Percentiles rank a stretch among this genome's conserved stretches.
These are phyloP conservation scores for Phytophthora pistaciae DNA, from an alignment of 352 stramenopile genomes.

Conservation along the genomic window DNA sequence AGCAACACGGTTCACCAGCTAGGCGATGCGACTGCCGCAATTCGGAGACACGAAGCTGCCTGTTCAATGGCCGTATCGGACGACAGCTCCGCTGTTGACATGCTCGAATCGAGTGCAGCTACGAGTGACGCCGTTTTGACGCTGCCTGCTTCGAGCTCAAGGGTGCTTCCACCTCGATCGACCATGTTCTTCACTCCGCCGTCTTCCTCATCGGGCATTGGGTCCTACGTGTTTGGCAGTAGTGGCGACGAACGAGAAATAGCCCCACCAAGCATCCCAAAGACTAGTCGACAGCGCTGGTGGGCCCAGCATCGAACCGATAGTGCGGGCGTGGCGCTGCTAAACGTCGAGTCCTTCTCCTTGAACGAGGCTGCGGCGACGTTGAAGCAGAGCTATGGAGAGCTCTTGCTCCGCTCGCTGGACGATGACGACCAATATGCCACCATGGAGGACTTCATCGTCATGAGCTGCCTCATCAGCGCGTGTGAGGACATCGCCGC, in stretches of 20 bases:
- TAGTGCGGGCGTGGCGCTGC: conserved; percentile 37
- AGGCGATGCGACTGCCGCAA: neutral
- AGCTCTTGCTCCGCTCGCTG: conserved; percentile 46
- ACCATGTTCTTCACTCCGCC: conserved; percentile 29
- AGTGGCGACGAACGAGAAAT: conserved; percentile 7
- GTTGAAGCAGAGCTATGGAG: conserved; percentile 60
- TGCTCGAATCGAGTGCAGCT: conserved; percentile 25
- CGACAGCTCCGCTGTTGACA: conserved; percentile 28
- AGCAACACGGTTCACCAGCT: conserved; percentile 12
- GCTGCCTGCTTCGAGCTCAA: conserved; percentile 9
- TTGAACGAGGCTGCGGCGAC: conserved; percentile 55
- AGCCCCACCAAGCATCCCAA: neutral
- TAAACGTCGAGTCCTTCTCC: conserved; percentile 69
- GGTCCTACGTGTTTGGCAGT: conserved; percentile 19
- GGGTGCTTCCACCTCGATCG: conserved; percentile 6
- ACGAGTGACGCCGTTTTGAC: conserved; percentile 20
- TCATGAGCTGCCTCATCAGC: conserved; percentile 77
- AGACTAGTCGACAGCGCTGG: conserved; percentile 5
- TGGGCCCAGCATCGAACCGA: conserved; percentile 29
- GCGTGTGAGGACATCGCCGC: conserved; percentile 59
- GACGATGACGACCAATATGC: conserved; percentile 39
- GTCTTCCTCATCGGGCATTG: conserved; percentile 30
- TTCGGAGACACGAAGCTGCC: conserved; percentile 9
- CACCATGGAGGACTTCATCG: conserved; percentile 69
- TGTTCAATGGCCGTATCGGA: conserved; percentile 34